Base-by-base conservation (phyloP, 1,139 yeast genomes). In the Yamadazyma friedrichii region DNA sequence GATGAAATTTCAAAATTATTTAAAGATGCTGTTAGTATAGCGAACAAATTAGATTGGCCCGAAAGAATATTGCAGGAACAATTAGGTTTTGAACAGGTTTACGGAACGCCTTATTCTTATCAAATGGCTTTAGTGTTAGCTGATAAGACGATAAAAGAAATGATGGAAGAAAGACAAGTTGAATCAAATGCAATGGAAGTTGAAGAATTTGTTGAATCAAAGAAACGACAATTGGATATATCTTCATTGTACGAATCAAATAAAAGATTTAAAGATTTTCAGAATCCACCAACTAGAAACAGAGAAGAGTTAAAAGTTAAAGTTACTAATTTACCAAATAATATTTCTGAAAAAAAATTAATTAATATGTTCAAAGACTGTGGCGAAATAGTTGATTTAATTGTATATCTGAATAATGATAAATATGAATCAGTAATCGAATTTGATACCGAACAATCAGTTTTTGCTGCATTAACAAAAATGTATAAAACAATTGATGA, bases 391-490 rank as follows among this genome's bases (percentile, higher is more conserved):
- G 49, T 54, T 22, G 65, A 65, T 2, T 62, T 82, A 1, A 50
- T 58, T 6, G 61, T 69, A 6, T 48, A 66, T 4, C 44, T 52
- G 3, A 55, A 48, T 16, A 52, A 52, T 2, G 50, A 42, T 0
- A 36, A 30, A 1, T 45, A 40, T 5, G 55, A 63, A 33, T 83
- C 83, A 0, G 63, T 74, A 6, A 52, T 86, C 3, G 95, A 86
- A 51, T 82, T 86, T 49, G 48, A 65, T 0, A 58, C 54, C 4
- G 75, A 74, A 40, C 63, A 64, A n/a, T 80, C 70, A 32, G 74
- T 82, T 2, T 60, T 80, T 10, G 61, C 83, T 1, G 88, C 91
- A 0, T 57, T 84, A 36, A 82, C 91, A 0, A 80, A 75, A 47
- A 75, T 79, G 31, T 65, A 64, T 44, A 84, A 83, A 52, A 51